A percentile compares a stretch with the other conserved stretches of the same genome.
Conservation (phyloP, 2,329 filamentous ascomycete genomes). For the Aulographum hederae region DNA sequence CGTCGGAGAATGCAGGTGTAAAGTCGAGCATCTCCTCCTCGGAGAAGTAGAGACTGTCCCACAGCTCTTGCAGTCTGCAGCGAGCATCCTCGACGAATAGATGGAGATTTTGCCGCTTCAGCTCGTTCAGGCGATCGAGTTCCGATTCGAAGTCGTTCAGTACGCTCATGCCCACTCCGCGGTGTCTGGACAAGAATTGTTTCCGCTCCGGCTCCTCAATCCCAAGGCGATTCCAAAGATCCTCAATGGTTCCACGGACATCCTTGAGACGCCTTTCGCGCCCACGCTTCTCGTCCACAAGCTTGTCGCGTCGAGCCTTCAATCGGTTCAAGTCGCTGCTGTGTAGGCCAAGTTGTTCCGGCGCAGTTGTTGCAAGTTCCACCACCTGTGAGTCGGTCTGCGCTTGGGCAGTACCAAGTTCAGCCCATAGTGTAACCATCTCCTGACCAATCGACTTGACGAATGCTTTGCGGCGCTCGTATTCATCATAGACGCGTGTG, state of each 20-base stretch:
- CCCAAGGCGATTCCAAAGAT: conserved; percentile 73
- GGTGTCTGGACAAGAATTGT: conserved; percentile 68
- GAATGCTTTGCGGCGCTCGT: conserved; percentile 59
- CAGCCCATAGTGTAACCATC: conserved; percentile 88
- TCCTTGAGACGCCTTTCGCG: conserved; percentile 66
- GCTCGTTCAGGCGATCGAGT: conserved; percentile 65
- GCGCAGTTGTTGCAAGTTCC: conserved; percentile 73
- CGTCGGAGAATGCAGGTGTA: conserved; percentile 76
- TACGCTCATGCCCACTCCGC: conserved; percentile 74
- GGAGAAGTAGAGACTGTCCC: conserved; percentile 85
- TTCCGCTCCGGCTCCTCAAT: conserved; percentile 71
- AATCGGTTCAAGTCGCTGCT: conserved; percentile 66
- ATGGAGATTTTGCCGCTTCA: conserved; percentile 89
- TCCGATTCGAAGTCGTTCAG: conserved; percentile 97
- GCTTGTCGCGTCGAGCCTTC: conserved; percentile 56
- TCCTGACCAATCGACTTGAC: conserved; percentile 63
- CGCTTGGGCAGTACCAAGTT: conserved; percentile 82
- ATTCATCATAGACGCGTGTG: conserved; percentile 89
- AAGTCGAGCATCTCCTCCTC: conserved; percentile 99
- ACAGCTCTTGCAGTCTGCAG: conserved; percentile 78
- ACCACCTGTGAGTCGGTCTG: conserved; percentile 81
- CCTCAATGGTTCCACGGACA: conserved; percentile 59
- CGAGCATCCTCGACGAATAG: conserved; percentile 91
- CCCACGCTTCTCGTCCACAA: conserved; percentile 72
- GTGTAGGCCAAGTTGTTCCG: conserved; percentile 85